Conservation (phyloP, 352 stramenopile genomes). For the Pythium myriotylum region DNA sequence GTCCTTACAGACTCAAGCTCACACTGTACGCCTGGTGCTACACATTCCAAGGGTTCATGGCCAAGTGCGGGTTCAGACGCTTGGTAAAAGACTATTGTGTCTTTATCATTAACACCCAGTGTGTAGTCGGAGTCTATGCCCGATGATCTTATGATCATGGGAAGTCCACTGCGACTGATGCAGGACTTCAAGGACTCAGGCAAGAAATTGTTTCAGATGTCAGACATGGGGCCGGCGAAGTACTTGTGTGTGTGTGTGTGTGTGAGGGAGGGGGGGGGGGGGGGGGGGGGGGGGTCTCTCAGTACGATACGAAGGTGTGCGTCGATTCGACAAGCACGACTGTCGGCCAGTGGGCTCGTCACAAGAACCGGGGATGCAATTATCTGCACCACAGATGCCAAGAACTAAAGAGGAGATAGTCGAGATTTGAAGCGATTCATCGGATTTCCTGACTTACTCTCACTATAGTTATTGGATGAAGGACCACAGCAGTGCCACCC, state of each 20-base stretch:
- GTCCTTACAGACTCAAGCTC: constrained; percentile 27
- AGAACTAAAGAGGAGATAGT: background rate
- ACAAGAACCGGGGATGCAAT: background rate
- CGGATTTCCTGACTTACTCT: too few species aligned
- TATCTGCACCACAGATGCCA: background rate
- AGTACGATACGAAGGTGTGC: constrained; percentile 17
- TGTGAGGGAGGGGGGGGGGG: too few species aligned
- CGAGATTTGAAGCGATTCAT: constrained; percentile 12
- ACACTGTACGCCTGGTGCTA: constrained; percentile 24
- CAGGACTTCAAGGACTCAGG: constrained; percentile 3
- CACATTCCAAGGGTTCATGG: constrained; percentile 15
- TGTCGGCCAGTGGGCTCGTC: constrained; percentile 1
- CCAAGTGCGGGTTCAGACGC: constrained; percentile 7
- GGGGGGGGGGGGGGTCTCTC: too few species aligned
- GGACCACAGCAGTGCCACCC: too few species aligned
- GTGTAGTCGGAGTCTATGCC: constrained; percentile 24
- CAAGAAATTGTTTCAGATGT: constrained; percentile 10
- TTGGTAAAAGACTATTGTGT: constrained; percentile 27
- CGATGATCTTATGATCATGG: constrained; percentile 28
- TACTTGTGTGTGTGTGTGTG: constrained; percentile 16
- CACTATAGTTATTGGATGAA: too few species aligned
- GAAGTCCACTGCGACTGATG: background rate
- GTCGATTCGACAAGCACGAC: constrained; percentile 2
- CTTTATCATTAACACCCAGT: constrained; percentile 13
- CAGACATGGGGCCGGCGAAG: constrained; percentile 3